Evolutionary conservation across 306 rosid species (phyloP), one percentile per base, ranked within the genome.

Genomic region (Trifolium pratense): DNA sequence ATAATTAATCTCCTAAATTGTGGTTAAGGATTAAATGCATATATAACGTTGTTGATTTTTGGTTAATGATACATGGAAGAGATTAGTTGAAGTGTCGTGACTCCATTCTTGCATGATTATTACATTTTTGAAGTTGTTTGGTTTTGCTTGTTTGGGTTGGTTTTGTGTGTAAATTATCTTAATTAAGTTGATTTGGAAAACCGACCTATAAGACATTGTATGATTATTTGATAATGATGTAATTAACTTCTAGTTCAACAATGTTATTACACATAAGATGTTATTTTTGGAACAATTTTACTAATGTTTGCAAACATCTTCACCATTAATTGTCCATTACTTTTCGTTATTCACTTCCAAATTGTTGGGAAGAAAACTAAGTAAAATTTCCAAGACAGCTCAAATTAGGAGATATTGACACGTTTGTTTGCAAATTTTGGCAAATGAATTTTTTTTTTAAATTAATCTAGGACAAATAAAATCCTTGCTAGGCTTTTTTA

Each of bases 41-140:
- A 21, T 46, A 9, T 46, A 55, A 55, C 70, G 59, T 18, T 48
- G 70, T 75, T 62, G 67, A 68, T 75, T 60, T 75, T 75, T 65
- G 70, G 42, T 62, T 56, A 46, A 78, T 74, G 70, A 77, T 77
- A 4, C 61, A 82, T 75, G 81, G 75, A 42, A 18, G 62, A 48
- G 8, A 63, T 39, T 17, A 45, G 61, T 45, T 37, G 56, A 60
- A 58, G 77, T 61, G 60, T 61, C 78, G 84, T 80, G 82, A 75
- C 71, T 74, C 25, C 46, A 20, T 70, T 58, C 48, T 65, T 63
- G 75, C 70, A 15, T 69, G 17, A 68, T 74, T 67, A 69, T 83
- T 66, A 65, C 81, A 66, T 78, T 48, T 37, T 57, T 73, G 45
- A 66, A 61, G n/a, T 64, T 73, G 42, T 7, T 52, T 45, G 14